Base-by-base conservation (phyloP, 805 yeast genomes). In the Ogataea siamensis region DNA sequence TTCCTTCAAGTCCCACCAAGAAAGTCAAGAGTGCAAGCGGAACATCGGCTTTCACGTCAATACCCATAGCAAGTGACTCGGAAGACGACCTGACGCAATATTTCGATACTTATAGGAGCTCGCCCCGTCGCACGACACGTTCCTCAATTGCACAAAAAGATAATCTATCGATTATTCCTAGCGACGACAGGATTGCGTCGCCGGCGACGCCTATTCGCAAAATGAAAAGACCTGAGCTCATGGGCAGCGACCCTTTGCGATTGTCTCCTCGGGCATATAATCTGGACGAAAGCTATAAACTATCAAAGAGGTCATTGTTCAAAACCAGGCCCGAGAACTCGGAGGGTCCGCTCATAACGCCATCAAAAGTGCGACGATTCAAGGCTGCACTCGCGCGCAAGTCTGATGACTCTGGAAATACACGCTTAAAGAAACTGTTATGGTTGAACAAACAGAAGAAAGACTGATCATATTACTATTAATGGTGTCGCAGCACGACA, bases 331-430 rank as follows among this genome's bases (percentile, higher is more conserved):
- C 53, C 3, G 28, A 33, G 18, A 41, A 43, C 19, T 16, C 45
- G 8, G 34, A 28, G 5, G 54, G 55, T 8, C 49, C 53, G 18
- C 30, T 50, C 12, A 42, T 47, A 4, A 53, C 57, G 2, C 59
- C 59, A 1, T 44, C 54, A 2, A 54, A 53, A 35, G 52, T 54
- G 23, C 47, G 57, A 34, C 34, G 58, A 13, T 49, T 53, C 34
- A 51, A 49, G 31, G 51, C 51, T 25, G 58, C 57, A 1, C 37
- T 55, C n/a, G 42, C 47, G 4, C 40, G 45, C 22, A 43, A 39
- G 16, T 28, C 41, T 8, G 24, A 22, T 19, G 46, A 31, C 9
- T 20, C 37, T 10, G 51, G 51, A 3, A 47, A 47, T 17, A 18
- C 41, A 7, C 32, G 47, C 6, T 45, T 49, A 28, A 49, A 49